phyloP scores from a whole-genome alignment of 345 rosid genomes.

The Salix exigua region DNA sequence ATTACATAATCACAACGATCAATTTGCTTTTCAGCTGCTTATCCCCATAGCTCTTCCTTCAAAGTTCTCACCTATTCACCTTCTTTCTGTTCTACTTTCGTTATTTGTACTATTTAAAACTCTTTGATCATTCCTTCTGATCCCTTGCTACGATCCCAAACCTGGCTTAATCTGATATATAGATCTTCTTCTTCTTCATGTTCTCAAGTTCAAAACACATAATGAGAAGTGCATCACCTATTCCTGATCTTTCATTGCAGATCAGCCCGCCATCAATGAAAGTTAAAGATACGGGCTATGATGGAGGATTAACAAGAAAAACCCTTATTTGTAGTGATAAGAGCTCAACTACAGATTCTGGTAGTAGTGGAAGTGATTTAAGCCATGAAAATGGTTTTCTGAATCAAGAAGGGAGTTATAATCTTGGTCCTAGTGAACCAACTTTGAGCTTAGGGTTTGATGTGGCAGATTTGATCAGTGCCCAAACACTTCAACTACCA shows the following conservation, averaged over 20 bases:
- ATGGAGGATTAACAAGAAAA: constrained; percentile 24
- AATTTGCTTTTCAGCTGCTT: constrained; percentile 21
- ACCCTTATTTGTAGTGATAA: constrained; percentile 35
- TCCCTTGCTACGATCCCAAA: not conserved
- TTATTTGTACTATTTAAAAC: constrained; percentile 22
- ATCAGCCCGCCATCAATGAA: constrained; percentile 66
- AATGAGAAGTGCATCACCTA: constrained; percentile 27
- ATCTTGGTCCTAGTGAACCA: constrained; percentile 33
- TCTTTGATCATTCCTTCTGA: constrained; percentile 12
- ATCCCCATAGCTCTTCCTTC: constrained; percentile 16
- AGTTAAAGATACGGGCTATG: constrained; percentile 17
- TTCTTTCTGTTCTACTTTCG: constrained; percentile 15
- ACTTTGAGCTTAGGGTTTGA: constrained; percentile 69
- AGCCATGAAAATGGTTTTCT: constrained; percentile 61
- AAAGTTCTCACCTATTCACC: not conserved
- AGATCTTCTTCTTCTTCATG: constrained; percentile 27
- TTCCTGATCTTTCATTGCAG: constrained; percentile 87
- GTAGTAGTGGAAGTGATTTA: constrained; percentile 64
- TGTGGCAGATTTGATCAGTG: constrained; percentile 31
- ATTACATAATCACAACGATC: constrained; percentile 37
- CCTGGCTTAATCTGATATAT: constrained; percentile 6
- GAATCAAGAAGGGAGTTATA: constrained; percentile 22
- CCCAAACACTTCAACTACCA: constrained; percentile 18
- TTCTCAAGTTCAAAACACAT: constrained; percentile 33
- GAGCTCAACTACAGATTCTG: constrained; percentile 70